Conservation (phyloP, 2,329 filamentous ascomycete genomes). For the Sclerotinia borealis region DNA sequence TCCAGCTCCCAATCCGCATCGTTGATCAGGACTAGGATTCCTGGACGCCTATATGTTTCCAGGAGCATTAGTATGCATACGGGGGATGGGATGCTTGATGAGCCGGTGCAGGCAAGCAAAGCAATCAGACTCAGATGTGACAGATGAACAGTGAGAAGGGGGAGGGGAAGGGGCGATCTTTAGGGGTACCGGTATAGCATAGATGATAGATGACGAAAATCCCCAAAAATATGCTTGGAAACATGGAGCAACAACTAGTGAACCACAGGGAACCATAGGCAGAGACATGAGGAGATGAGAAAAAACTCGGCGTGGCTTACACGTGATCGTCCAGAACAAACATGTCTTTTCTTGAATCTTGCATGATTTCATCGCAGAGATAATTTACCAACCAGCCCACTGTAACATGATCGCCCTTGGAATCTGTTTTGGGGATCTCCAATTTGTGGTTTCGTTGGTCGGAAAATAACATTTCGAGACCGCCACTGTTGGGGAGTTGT, state of each 20-base stretch:
- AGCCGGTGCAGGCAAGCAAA: slow-evolving; percentile 12
- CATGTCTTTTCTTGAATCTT: slow-evolving; percentile 75
- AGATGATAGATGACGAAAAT: no score
- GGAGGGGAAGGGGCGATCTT: neutral
- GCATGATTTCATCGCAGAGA: slow-evolving; percentile 78
- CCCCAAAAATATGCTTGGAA: neutral
- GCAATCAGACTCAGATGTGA: neutral
- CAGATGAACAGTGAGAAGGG: neutral
- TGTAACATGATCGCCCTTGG: slow-evolving; percentile 55
- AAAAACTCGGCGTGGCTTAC: slow-evolving; percentile 47
- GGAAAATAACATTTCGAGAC: slow-evolving; percentile 89
- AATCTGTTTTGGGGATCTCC: slow-evolving; percentile 56
- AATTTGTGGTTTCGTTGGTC: slow-evolving; percentile 71
- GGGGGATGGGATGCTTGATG: neutral
- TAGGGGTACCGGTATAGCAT: slow-evolving; percentile 1
- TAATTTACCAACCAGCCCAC: slow-evolving; percentile 72
- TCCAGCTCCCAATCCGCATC: slow-evolving; percentile 98
- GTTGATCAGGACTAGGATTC: slow-evolving; percentile 94
- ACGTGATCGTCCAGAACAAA: slow-evolving; percentile 84
- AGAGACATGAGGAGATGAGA: slow-evolving; percentile 16
- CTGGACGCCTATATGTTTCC: slow-evolving; percentile 77
- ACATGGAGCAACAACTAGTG: neutral
- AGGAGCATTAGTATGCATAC: slow-evolving; percentile 21
- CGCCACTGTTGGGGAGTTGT: slow-evolving; percentile 54
- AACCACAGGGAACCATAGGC: no score